These are phyloP conservation scores for Aspergillus heteromorphus DNA, from an alignment of 495 filamentous ascomycete genomes.

Conservation along the genomic window DNA sequence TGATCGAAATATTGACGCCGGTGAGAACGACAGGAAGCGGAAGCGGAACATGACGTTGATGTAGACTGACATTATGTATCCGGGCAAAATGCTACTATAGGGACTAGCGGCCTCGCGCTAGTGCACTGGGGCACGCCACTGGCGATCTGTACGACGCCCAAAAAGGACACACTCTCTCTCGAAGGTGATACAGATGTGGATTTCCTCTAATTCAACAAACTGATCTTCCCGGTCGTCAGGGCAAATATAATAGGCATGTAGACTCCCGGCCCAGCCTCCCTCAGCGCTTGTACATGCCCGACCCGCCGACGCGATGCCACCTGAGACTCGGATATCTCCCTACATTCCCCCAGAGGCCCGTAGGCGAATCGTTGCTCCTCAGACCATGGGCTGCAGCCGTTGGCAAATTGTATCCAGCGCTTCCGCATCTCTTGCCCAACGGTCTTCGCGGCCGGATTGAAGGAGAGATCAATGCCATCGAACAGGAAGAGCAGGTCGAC, in stretches of 20 bases:
- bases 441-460: constrained; percentile 26
- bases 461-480: constrained; percentile 26
- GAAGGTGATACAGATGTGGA: not conserved
- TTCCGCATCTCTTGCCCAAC: constrained; percentile 30
- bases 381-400: constrained; percentile 27
- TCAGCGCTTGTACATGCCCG: constrained; percentile 21
- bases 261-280: constrained; percentile 23
- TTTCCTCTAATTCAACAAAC: constrained; percentile 27
- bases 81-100: no score
- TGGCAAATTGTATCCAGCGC: constrained; percentile 33
- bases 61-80: no score
- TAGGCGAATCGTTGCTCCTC: constrained; percentile 25
- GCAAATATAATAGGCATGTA: constrained; percentile 32
- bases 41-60: no score
- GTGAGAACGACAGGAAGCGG: no score
- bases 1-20: no score
- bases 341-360: constrained; percentile 32
- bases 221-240: constrained; percentile 35
- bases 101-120: no score
- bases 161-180: no score
- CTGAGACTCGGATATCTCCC: constrained; percentile 28
- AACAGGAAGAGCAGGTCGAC: constrained; percentile 43
- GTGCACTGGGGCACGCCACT: no score
- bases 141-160: no score
- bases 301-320: constrained; percentile 28